A percentile compares a stretch with the other conserved stretches of the same genome.
These are phyloP conservation scores for Tetragonia tetragonoides DNA, from an alignment of 148 eudicot species.

Conservation along the genomic window DNA sequence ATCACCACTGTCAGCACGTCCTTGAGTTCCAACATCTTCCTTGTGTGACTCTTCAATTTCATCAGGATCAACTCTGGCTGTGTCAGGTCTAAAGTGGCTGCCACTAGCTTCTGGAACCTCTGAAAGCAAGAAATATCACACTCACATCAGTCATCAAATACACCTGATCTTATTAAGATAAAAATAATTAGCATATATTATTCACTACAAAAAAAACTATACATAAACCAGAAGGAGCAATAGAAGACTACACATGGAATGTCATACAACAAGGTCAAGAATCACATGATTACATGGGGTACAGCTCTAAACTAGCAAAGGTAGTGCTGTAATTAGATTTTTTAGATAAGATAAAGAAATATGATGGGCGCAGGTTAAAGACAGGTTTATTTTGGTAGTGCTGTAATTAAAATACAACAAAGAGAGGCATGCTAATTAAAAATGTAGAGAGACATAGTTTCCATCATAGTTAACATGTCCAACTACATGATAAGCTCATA, in stretches of 20 bases:
- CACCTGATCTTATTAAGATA: no score
- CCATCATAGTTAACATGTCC: no score
- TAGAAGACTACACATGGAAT: no score
- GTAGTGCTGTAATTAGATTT: neutral
- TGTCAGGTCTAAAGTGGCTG: slow-evolving; percentile 22
- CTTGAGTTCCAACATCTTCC: slow-evolving; percentile 35
- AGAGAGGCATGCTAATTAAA: no score
- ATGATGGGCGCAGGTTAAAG: no score
- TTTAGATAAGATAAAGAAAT: no score
- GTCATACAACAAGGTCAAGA: neutral
- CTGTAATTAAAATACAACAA: no score
- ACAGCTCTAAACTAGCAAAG: neutral
- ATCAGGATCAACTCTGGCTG: slow-evolving; percentile 28
- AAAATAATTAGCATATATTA: neutral
- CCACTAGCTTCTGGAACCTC: slow-evolving; percentile 31
- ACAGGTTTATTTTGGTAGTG: no score
- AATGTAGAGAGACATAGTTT: no score
- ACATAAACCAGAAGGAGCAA: neutral
- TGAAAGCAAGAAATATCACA: slow-evolving; percentile 11
- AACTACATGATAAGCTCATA: no score
- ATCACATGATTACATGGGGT: neutral
- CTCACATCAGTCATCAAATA: slow-evolving; percentile 2
- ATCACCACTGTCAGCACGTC: slow-evolving; percentile 38
- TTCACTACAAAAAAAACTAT: neutral
- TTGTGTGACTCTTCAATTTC: slow-evolving; percentile 34